Evolutionary conservation across 179 eudicot species (phyloP), one percentile per base, ranked within the genome.

Genomic region (Gypsophila paniculata): DNA sequence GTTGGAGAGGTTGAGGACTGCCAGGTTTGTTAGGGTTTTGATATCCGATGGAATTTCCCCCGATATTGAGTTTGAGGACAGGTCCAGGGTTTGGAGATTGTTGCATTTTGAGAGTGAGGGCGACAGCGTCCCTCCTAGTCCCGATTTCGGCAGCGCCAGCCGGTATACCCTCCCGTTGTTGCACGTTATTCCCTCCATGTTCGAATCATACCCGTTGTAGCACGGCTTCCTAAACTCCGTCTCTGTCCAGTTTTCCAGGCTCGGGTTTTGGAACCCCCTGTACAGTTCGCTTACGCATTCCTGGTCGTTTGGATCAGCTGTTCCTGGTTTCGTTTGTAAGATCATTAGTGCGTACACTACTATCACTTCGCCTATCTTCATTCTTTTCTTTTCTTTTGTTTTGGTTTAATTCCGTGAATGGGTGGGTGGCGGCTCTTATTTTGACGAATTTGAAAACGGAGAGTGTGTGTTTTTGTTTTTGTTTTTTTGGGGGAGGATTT

Each of bases 101-200:
- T 88, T 86, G 82, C 96, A 93, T 65, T 86, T 85, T 12, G 91
- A 83, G 59, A 93, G 65, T 23, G 60, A 82, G 0, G 97, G 90
- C 0, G 97, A 88, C 69, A 91, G 76, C 1, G 89, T 17, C 70
- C 98, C 98, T 0, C 9, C 1, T 1, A 93, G 88, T 2, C 82
- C 61, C 58, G 88, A 84, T 22, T 76, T 75, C 0, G 93, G 46
- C 78, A 93, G 88, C 9, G 97, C 80, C 34, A 93, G 85, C 32
- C 88, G 86, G 84, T 78, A 91, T 65, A 93, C 82, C 11, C 97
- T 84, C 72, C 90, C 91, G 70, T 91, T 89, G 86, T 88, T 93
- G 72, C 98, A 91, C 38, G 93, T 93, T 68, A 86, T 86, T 46
- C 98, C 97, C 17, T 66, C 74, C 72, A 89, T 86, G 68, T 68